A percentile compares a stretch with the other conserved stretches of the same genome.
Evolutionary conservation across 1,284 basidiomycete genomes (phyloP).

Genomic region (Cryptococcus maquisensis): DNA sequence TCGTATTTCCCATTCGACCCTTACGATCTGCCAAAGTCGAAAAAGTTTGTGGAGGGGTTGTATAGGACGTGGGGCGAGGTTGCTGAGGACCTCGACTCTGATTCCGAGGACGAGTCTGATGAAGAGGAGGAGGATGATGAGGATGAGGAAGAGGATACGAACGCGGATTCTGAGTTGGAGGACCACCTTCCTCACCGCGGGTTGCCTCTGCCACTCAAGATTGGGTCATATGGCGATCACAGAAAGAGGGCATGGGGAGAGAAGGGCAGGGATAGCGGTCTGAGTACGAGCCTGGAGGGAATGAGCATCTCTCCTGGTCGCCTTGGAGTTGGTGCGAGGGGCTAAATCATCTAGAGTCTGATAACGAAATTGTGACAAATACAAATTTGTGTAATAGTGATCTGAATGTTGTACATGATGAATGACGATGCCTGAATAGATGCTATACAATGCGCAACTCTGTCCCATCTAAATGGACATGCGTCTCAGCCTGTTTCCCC

Average conservation of each 20-base stretch:
- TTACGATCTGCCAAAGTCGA: conserved; percentile 70
- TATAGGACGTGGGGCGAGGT: conserved; percentile 57
- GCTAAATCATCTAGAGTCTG: not conserved
- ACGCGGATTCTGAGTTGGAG: conserved; percentile 17
- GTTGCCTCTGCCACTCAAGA: conserved; percentile 4
- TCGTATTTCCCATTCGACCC: conserved; percentile 99
- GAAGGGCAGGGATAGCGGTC: conserved; percentile 23
- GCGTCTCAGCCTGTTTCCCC: conserved; percentile 38
- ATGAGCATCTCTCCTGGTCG: conserved; percentile 43
- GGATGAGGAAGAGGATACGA: conserved; percentile 62
- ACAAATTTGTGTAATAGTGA: not conserved
- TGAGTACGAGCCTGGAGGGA: conserved; percentile 40
- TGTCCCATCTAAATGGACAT: conserved; percentile 1
- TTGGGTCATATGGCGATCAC: conserved; percentile 19
- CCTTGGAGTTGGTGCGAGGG: not conserved
- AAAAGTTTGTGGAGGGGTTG: conserved; percentile 51
- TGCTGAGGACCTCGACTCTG: conserved; percentile 42
- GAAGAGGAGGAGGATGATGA: conserved; percentile 45
- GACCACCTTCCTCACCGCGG: conserved; percentile 1
- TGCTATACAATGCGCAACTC: not conserved
- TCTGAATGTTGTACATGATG: not conserved
- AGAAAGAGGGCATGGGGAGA: conserved; percentile 10
- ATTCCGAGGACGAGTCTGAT: conserved; percentile 38
- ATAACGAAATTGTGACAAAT: not conserved
- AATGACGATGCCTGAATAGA: not conserved